phyloP scores from a whole-genome alignment of 768 basidiomycete species.

The Trichaptum fuscoviolaceum region DNA sequence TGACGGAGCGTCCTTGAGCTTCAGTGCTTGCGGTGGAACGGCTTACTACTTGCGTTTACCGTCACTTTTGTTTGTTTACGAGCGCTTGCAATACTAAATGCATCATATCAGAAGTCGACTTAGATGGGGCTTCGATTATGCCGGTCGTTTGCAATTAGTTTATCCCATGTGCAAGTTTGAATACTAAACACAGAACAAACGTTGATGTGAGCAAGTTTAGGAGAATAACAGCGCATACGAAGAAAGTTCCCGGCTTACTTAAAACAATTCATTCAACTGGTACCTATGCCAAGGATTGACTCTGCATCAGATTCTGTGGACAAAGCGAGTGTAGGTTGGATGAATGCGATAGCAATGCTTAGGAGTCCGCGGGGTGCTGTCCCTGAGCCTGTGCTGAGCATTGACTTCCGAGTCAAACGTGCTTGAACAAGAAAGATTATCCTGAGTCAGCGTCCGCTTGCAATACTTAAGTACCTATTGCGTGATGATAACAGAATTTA shows the following conservation, averaged over 20 bases:
- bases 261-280: background rate
- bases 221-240: background rate
- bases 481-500: background rate
- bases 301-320: background rate
- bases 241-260: background rate
- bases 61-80: too few relatives aligned
- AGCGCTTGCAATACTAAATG: too few relatives aligned
- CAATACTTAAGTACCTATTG: background rate
- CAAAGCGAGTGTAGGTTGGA: background rate
- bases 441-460: background rate
- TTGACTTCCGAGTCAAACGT: background rate
- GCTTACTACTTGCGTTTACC: too few relatives aligned
- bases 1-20: too few relatives aligned
- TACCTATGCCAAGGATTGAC: too few relatives aligned
- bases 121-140: too few relatives aligned
- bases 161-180: too few relatives aligned
- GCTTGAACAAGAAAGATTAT: background rate
- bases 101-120: too few relatives aligned
- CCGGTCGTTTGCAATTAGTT: too few relatives aligned
- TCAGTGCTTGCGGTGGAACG: too few relatives aligned
- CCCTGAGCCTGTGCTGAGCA: background rate
- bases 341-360: background rate
- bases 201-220: background rate
- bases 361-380: too few relatives aligned
- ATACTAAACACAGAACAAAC: too few relatives aligned